Percentiles rank a stretch among this genome's conserved stretches.
These are phyloP conservation scores for Wallacemonas sp. DNA, from an alignment of 208 protist genomes.

Conservation along the genomic window DNA sequence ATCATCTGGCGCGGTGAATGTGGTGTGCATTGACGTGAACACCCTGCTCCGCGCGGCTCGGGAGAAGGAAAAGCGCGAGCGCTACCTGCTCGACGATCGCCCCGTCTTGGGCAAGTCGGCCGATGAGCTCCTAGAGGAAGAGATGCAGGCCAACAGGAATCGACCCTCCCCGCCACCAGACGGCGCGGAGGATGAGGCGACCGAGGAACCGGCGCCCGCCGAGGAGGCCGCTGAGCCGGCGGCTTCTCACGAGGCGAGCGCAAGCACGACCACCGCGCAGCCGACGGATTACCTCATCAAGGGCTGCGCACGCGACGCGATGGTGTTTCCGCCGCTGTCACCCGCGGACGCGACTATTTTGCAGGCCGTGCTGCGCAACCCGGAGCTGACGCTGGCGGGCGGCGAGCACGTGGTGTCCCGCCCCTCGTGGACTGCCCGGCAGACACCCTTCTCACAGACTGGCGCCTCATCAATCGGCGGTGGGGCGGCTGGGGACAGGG, in stretches of 20 bases:
- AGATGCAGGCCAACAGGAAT: neutral
- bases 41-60: conserved; percentile 40
- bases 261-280: neutral
- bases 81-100: neutral
- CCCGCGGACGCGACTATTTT: conserved; percentile 40
- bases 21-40: conserved; percentile 55
- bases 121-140: conserved; percentile 8
- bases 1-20: conserved; percentile 25
- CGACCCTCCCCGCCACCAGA: neutral
- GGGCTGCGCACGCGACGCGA: neutral
- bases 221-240: neutral
- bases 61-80: conserved; percentile 14
- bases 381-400: conserved; percentile 4
- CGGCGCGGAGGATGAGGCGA: neutral
- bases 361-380: conserved; percentile 30
- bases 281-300: conserved; percentile 11
- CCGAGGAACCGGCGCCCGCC: neutral
- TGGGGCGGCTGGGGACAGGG: too few relatives aligned
- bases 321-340: conserved; percentile 35
- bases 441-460: neutral
- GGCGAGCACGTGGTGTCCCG: conserved; percentile 2
- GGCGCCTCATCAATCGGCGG: too few relatives aligned
- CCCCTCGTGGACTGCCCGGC: neutral
- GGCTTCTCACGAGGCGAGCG: neutral
- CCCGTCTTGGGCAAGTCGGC: neutral